These are phyloP conservation scores for Scenedesmus sp. DNA, from an alignment of 163 green algal genomes.

Conservation along the genomic window DNA sequence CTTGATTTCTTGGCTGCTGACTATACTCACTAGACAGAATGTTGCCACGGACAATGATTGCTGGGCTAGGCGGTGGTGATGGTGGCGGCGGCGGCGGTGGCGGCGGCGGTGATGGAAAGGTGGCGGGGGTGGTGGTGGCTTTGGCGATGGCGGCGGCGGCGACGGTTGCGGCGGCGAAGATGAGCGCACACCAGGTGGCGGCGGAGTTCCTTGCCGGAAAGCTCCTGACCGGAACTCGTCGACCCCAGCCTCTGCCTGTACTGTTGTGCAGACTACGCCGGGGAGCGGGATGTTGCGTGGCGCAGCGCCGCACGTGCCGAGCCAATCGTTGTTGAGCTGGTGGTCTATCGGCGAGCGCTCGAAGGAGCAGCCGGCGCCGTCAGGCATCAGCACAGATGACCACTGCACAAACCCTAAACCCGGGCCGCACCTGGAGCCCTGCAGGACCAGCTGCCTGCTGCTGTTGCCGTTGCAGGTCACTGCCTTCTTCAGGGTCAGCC, in stretches of 20 bases:
- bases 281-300: conserved; percentile 26
- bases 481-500: neutral
- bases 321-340: conserved; percentile 47
- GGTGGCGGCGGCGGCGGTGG: neutral
- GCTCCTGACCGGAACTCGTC: neutral
- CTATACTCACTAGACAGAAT: neutral
- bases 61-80: neutral
- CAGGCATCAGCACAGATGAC: neutral
- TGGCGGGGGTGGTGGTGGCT: neutral
- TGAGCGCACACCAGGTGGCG: neutral
- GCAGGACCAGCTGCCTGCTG: neutral
- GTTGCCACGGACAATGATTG: neutral
- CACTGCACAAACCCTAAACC: conserved; percentile 45
- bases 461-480: conserved; percentile 17
- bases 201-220: neutral
- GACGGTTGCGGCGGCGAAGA: neutral
- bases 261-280: conserved; percentile 14
- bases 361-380: conserved; percentile 32
- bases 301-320: conserved; percentile 39
- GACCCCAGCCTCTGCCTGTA: neutral
- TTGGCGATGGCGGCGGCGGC: neutral
- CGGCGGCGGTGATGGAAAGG: neutral
- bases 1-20: no score
- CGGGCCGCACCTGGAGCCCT: conserved; percentile 39
- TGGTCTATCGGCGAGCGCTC: neutral